Evolutionary conservation across 768 basidiomycete species (phyloP).

Genomic region (Strobilomyces dryophilus): DNA sequence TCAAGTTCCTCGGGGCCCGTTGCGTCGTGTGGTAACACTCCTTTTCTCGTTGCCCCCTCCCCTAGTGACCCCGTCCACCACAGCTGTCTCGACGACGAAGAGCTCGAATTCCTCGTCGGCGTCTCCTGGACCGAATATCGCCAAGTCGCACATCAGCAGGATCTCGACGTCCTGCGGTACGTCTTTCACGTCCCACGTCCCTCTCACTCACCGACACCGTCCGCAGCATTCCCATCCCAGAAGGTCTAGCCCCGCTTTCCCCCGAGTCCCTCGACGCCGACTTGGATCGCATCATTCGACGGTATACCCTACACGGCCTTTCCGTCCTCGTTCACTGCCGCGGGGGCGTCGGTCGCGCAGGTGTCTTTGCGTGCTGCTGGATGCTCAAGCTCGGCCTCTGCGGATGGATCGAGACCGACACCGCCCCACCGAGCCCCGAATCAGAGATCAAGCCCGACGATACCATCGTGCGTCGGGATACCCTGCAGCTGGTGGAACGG

Average conservation of each 20-base stretch:
- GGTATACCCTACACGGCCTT: slow-evolving; percentile 69
- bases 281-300: slow-evolving; percentile 58
- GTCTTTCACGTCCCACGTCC: slow-evolving; percentile 1
- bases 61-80: neutral
- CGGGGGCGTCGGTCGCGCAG: slow-evolving; percentile 92
- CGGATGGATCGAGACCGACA: slow-evolving; percentile 49
- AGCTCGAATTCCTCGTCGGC: slow-evolving; percentile 76
- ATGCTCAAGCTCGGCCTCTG: slow-evolving; percentile 88
- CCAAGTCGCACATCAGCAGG: slow-evolving; percentile 51
- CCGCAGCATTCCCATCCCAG: slow-evolving; percentile 79
- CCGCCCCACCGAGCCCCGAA: neutral
- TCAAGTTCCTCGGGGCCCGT: slow-evolving; percentile 66
- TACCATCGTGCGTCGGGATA: slow-evolving; percentile 35
- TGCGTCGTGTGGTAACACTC: slow-evolving; percentile 72
- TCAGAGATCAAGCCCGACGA: slow-evolving; percentile 4
- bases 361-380: slow-evolving; percentile 91
- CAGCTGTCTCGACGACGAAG: slow-evolving; percentile 83
- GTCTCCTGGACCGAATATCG: slow-evolving; percentile 80
- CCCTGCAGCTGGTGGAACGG: slow-evolving; percentile 65
- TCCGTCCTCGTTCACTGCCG: slow-evolving; percentile 86
- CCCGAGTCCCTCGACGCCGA: slow-evolving; percentile 59
- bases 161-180: slow-evolving; percentile 79
- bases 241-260: slow-evolving; percentile 76
- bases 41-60: neutral
- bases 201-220: neutral